Percentiles rank a stretch among this genome's conserved stretches.
Evolutionary conservation across 139 green algal genomes (phyloP).

Genomic region (Eudorina sp.): DNA sequence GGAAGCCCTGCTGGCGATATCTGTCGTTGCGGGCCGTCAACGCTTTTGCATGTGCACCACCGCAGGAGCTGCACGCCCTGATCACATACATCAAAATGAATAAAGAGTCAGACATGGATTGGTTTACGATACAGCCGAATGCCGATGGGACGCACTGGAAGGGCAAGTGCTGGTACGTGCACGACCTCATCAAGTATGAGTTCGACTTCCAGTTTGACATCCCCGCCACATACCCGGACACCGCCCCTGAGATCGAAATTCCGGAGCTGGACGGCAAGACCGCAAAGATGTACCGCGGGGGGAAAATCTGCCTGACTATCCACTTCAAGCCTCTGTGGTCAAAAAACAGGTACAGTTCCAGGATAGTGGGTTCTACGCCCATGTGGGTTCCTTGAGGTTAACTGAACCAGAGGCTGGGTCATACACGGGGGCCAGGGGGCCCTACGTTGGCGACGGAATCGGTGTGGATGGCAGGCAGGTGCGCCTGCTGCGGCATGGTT

Average conservation of each 20-base stretch:
- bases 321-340: constrained; percentile 98
- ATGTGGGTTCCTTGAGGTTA: too few relatives aligned
- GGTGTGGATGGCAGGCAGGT: too few relatives aligned
- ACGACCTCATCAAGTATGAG: constrained; percentile 96
- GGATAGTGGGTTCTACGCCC: too few relatives aligned
- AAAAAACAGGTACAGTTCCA: constrained; percentile 90
- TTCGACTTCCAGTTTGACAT: constrained; percentile 98
- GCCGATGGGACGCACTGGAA: constrained; percentile 89
- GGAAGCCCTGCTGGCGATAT: not conserved
- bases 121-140: constrained; percentile 94
- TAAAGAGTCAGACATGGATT: constrained; percentile 95
- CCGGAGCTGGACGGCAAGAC: constrained; percentile 97
- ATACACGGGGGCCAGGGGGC: too few relatives aligned
- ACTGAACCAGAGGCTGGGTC: too few relatives aligned
- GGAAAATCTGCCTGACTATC: constrained; percentile 97
- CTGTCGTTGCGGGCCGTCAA: not conserved
- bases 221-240: constrained; percentile 92
- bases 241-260: constrained; percentile 94
- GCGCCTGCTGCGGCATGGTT: too few relatives aligned
- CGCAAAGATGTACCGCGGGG: constrained; percentile 97
- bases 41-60: not conserved
- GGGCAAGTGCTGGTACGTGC: constrained; percentile 93
- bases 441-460: too few relatives aligned
- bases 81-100: constrained; percentile 97
- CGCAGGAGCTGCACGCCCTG: constrained; percentile 90